Evolutionary conservation across 495 filamentous ascomycete genomes (phyloP), one percentile per base, ranked within the genome.

Genomic region (Aspergillus panamensis): DNA sequence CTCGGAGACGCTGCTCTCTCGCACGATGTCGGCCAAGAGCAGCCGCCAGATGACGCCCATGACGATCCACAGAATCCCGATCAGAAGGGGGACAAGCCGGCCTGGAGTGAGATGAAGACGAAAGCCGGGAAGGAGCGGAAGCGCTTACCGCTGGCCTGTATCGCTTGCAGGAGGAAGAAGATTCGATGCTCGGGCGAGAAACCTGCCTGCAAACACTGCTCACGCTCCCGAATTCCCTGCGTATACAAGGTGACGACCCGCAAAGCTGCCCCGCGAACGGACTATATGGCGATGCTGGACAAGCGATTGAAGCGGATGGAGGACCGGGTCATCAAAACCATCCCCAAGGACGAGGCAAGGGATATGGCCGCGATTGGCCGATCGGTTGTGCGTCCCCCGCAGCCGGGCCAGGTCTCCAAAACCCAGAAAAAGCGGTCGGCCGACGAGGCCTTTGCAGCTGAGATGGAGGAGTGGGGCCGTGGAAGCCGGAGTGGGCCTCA

Each of bases 281-380:
- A 97, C 70, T 98, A 97, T 71, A 98, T 97, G 94, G 93, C 93
- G 14, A 98, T 96, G 93, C 73, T 97, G 61, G 94, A 98, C 71
- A 95, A 96, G 71, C 79, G 93, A 54, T 69, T 94, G 56, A 93
- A 91, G 75, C 77, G 92, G 51, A 98, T 98, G 94, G 94, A 98
- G 72, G 94, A 98, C 64, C 86, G 93, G 42, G 92, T 98, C 43
- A 95, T 97, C 76, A 97, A 96, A 70, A 87, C 92, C 53, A 87
- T 98, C 16, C 94, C 94, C 6, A 96, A 92, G 65, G 84, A 91
- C 32, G 91, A 94, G 62, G 68, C 77, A 31, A 74, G 76, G 48
- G 77, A 82, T 57, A 80, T 86, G 57, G 68, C 78, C 13, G 74
- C 78, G 14, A 86, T 92, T 45, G 86, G 84, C 9, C 79, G 91